Percentiles rank a stretch among this genome's conserved stretches.
Conservation (phyloP, 2,329 filamentous ascomycete genomes). For the Cryphonectria nitschkei region DNA sequence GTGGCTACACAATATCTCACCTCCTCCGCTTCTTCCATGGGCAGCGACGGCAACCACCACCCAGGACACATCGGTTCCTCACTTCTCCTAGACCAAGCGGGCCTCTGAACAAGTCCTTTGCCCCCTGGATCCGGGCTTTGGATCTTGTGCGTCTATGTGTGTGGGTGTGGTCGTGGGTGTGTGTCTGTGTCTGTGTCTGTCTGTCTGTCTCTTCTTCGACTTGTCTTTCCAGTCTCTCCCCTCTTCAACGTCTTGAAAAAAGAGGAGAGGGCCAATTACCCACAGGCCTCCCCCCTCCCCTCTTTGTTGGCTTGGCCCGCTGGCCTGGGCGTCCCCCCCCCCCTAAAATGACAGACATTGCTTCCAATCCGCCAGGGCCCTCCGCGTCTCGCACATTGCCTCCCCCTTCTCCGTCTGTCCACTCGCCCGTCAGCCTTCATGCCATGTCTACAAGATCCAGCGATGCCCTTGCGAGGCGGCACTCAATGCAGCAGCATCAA, state of each 20-base stretch:
- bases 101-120: neutral
- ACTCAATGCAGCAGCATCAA: conserved; percentile 14
- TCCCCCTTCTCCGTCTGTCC: conserved; percentile 23
- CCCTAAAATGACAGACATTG: conserved; percentile 30
- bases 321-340: neutral
- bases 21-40: conserved; percentile 6
- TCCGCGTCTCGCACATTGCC: conserved; percentile 25
- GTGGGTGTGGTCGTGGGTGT: neutral
- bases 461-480: conserved; percentile 27
- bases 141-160: neutral
- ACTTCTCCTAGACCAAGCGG: conserved; percentile 2
- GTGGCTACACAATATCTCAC: conserved; percentile 22
- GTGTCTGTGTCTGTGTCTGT: neutral
- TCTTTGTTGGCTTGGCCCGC: conserved; percentile 26
- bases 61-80: conserved; percentile 9
- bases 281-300: neutral
- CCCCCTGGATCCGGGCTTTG: conserved; percentile 6
- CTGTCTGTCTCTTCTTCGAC: neutral
- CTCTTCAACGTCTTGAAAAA: conserved; percentile 11
- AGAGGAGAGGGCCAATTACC: neutral
- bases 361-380: conserved; percentile 29
- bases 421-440: conserved; percentile 27
- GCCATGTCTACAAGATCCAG: conserved; percentile 31
- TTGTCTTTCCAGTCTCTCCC: neutral
- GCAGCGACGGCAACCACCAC: conserved; percentile 17